These are phyloP conservation scores for Agaricus subrufescens DNA, from an alignment of 768 basidiomycete species.

Conservation along the genomic window DNA sequence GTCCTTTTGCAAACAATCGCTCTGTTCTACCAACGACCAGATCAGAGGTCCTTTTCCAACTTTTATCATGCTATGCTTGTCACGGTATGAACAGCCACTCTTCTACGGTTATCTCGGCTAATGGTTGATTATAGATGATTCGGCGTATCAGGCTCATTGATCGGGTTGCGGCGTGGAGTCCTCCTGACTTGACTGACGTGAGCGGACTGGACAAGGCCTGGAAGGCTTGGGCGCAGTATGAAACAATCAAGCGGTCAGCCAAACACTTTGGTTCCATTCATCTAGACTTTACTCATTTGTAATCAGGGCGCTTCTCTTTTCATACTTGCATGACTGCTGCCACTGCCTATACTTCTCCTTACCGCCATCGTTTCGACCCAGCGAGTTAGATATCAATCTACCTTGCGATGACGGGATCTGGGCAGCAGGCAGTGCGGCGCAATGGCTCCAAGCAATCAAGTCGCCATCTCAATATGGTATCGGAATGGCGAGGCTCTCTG, in stretches of 20 bases:
- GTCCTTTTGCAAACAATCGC: constrained; percentile 56
- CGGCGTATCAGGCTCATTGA: constrained; percentile 41
- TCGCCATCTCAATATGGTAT: constrained; percentile 36
- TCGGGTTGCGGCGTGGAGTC: constrained; percentile 38
- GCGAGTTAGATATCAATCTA: constrained; percentile 46
- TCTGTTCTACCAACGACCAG: constrained; percentile 44
- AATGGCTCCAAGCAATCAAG: constrained; percentile 43
- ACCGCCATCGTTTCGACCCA: constrained; percentile 38
- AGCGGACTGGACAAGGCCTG: constrained; percentile 38
- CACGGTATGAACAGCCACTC: constrained; percentile 32
- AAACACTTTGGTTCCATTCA: constrained; percentile 5
- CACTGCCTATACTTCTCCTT: constrained; percentile 51
- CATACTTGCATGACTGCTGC: constrained; percentile 54
- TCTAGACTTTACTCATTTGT: constrained; percentile 5
- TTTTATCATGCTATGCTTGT: constrained; percentile 61
- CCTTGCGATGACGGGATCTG: constrained; percentile 57
- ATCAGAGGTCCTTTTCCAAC: constrained; percentile 43
- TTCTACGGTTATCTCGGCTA: neutral
- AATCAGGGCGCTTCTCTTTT: constrained; percentile 39
- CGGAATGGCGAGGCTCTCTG: constrained; percentile 27
- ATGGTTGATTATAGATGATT: constrained; percentile 36
- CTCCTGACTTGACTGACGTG: constrained; percentile 31
- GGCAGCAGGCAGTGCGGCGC: constrained; percentile 38
- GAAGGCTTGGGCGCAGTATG: constrained; percentile 53
- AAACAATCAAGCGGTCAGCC: constrained; percentile 52